A percentile compares a stretch with the other conserved stretches of the same genome.
Evolutionary conservation across 2,329 filamentous ascomycete genomes (phyloP).

Genomic region (Hypoxylon sp.): DNA sequence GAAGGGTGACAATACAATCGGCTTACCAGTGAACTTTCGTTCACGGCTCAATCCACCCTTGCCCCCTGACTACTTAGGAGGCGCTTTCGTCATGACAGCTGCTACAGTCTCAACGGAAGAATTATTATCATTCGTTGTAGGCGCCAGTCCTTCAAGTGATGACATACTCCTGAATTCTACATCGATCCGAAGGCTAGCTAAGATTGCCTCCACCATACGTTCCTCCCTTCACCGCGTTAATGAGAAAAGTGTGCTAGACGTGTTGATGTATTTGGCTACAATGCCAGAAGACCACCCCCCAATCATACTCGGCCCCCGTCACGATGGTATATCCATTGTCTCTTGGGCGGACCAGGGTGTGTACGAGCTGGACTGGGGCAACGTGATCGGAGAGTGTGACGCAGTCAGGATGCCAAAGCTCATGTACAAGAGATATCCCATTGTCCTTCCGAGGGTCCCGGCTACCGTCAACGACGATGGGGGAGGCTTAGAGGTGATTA

Average conservation of each 20-base stretch:
- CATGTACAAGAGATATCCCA: conserved; percentile 45
- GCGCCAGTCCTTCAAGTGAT: not conserved
- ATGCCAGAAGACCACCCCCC: conserved; percentile 25
- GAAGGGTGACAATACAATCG: conserved; percentile 41
- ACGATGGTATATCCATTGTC: conserved; percentile 50
- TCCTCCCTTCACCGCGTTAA: conserved; percentile 40
- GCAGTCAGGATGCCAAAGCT: conserved; percentile 49
- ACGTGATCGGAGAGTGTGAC: conserved; percentile 47
- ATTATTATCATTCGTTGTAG: conserved; percentile 34
- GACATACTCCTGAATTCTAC: not conserved
- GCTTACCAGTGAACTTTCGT: conserved; percentile 53
- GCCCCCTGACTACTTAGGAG: conserved; percentile 49
- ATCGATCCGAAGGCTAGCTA: conserved; percentile 34
- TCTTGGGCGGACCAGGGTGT: conserved; percentile 52
- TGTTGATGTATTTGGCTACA: conserved; percentile 41
- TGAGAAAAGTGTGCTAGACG: conserved; percentile 39
- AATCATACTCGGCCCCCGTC: conserved; percentile 43
- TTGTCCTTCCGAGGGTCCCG: conserved; percentile 51
- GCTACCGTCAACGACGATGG: conserved; percentile 11
- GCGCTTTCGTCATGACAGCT: conserved; percentile 50
- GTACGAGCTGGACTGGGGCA: conserved; percentile 51
- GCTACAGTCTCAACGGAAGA: conserved; percentile 35
- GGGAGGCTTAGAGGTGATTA: conserved; percentile 49
- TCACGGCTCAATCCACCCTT: conserved; percentile 42
- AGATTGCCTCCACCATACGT: conserved; percentile 45